Percentiles rank a stretch among this genome's conserved stretches.
Evolutionary conservation across 176 grass and related monocot species (phyloP).

Genomic region (Zea luxurians): DNA sequence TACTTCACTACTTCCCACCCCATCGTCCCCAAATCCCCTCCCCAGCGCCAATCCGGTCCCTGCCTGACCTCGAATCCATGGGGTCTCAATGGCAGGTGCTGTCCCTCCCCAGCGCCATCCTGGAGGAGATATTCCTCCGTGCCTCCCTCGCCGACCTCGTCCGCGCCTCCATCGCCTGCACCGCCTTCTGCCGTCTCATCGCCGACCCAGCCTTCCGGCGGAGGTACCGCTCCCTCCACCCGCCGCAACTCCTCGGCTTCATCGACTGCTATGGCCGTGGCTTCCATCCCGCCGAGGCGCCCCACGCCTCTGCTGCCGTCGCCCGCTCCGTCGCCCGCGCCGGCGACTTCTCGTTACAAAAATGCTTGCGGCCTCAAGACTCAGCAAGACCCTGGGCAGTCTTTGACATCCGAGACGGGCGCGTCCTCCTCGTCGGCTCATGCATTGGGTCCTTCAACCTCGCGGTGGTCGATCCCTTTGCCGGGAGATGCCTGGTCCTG

Average conservation of each 20-base stretch:
- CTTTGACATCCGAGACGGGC: conserved; percentile 10
- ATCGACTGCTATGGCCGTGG: too few species aligned
- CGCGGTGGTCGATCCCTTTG: conserved; percentile 32
- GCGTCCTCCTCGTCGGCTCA: background rate
- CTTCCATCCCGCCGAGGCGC: conserved; percentile 1
- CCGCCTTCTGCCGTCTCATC: conserved; percentile 13
- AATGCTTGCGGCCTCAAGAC: background rate
- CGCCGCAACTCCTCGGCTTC: conserved; percentile 4
- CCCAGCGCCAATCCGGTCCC: too few species aligned
- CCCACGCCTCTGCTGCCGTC: conserved; percentile 14
- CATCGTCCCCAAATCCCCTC: too few species aligned
- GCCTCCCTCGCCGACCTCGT: background rate
- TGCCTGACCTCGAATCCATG: too few species aligned
- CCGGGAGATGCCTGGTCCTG: conserved; percentile 6
- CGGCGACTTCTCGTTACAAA: conserved; percentile 25
- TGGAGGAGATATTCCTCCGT: background rate
- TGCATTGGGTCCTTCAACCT: background rate
- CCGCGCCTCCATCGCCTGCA: conserved; percentile 2
- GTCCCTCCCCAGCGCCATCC: background rate
- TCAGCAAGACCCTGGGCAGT: background rate
- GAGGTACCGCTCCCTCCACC: conserved; percentile 18
- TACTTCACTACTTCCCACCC: too few species aligned
- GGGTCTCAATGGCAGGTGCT: too few species aligned
- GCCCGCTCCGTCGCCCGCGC: background rate
- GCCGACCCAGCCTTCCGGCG: conserved; percentile 1